These are phyloP conservation scores for Mycena alexandri DNA, from an alignment of 768 basidiomycete species.

Conservation along the genomic window DNA sequence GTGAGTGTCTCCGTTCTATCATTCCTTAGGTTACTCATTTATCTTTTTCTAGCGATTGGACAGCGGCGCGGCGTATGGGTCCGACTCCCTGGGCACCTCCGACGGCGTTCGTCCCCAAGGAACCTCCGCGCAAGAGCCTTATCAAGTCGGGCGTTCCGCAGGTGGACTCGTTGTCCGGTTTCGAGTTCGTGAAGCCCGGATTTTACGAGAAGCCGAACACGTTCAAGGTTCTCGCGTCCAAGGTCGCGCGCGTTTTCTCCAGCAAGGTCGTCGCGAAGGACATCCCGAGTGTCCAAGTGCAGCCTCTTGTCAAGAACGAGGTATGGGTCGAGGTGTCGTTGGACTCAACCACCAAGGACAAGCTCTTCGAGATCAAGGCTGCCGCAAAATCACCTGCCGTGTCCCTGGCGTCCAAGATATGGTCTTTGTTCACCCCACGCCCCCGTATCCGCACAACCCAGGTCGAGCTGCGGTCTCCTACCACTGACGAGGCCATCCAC, in stretches of 20 bases:
- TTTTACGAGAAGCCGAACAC: constrained; percentile 1
- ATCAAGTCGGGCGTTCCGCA: neutral
- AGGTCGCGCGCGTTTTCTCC: neutral
- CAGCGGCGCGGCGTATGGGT: neutral
- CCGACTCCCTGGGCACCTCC: constrained; percentile 13
- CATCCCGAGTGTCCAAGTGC: too few relatives aligned
- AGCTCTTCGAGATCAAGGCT: too few relatives aligned
- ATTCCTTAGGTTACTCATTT: neutral
- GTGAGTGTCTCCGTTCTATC: neutral
- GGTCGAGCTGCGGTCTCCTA: too few relatives aligned
- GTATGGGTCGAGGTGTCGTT: too few relatives aligned
- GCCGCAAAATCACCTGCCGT: too few relatives aligned
- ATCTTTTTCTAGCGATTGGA: constrained; percentile 2
- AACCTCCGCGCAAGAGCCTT: neutral
- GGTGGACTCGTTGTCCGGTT: neutral
- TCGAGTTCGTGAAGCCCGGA: neutral
- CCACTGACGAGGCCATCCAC: too few relatives aligned
- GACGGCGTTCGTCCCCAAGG: constrained; percentile 10
- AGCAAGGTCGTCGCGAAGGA: too few relatives aligned
- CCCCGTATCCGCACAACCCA: too few relatives aligned
- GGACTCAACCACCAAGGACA: too few relatives aligned
- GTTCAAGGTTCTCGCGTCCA: neutral
- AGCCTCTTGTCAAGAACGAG: too few relatives aligned
- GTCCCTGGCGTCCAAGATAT: too few relatives aligned
- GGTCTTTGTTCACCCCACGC: too few relatives aligned